Conservation (phyloP, 2,329 filamentous ascomycete species). For the Exophiala mesophila region DNA sequence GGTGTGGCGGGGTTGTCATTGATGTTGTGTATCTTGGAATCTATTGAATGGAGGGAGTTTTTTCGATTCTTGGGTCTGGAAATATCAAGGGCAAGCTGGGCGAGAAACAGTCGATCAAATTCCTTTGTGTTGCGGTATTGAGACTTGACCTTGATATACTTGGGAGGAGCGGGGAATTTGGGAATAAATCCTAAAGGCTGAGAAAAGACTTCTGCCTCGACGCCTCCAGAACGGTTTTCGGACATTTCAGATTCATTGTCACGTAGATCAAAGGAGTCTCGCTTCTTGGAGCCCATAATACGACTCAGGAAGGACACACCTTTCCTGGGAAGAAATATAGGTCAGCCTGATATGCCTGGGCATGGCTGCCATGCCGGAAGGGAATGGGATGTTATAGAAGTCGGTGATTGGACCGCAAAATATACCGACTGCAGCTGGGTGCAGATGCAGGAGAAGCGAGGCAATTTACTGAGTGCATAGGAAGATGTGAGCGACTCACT, state of each 20-base stretch:
- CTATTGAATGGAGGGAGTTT: constrained; percentile 32
- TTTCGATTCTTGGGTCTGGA: constrained; percentile 34
- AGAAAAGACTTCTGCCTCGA: constrained; percentile 76
- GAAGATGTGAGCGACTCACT: constrained; percentile 47
- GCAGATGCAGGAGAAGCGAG: constrained; percentile 1
- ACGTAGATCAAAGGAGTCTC: constrained; percentile 46
- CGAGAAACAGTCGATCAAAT: constrained; percentile 83
- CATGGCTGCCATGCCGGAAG: constrained; percentile 1
- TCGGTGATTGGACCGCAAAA: too few relatives aligned
- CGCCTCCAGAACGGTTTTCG: constrained; percentile 68
- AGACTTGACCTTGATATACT: constrained; percentile 80
- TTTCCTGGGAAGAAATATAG: constrained; percentile 55
- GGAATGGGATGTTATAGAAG: constrained; percentile 4
- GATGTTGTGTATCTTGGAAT: constrained; percentile 26
- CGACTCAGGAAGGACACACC: constrained; percentile 86
- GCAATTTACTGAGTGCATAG: too few relatives aligned
- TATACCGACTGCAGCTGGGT: too few relatives aligned
- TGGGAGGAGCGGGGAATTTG: constrained; percentile 78
- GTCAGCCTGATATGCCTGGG: constrained; percentile 2
- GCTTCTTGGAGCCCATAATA: constrained; percentile 72
- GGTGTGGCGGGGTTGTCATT: constrained; percentile 24
- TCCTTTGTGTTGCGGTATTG: constrained; percentile 76
- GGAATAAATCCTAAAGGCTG: constrained; percentile 79
- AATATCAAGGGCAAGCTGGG: constrained; percentile 75
- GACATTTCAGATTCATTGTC: constrained; percentile 66